These are phyloP conservation scores for Marasmius fiardii DNA, from an alignment of 1,284 basidiomycete genomes.

Conservation along the genomic window DNA sequence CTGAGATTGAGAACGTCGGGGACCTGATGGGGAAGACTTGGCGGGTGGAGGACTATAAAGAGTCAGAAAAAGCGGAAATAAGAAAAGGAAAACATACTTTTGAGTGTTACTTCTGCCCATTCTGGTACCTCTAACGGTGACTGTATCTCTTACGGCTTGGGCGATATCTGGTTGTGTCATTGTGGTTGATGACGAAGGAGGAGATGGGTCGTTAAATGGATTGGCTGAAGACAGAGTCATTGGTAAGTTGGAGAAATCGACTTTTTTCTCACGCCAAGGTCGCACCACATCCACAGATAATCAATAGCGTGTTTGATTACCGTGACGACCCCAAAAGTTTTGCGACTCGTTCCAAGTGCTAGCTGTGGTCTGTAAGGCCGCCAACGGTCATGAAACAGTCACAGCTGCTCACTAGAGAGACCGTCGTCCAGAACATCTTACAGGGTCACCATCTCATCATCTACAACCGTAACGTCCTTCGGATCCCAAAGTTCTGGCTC, in stretches of 20 bases:
- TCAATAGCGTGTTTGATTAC: too few species aligned
- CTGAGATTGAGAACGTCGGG: slow-evolving; percentile 63
- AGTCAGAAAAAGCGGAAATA: slow-evolving; percentile 14
- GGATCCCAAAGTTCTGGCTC: slow-evolving; percentile 84
- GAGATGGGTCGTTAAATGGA: slow-evolving; percentile 3
- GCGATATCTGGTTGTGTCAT: slow-evolving; percentile 39
- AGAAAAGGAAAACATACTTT: slow-evolving; percentile 9
- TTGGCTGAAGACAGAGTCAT: slow-evolving; percentile 4
- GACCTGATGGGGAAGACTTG: slow-evolving; percentile 34
- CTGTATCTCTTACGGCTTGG: slow-evolving; percentile 65
- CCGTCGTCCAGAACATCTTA: slow-evolving; percentile 68
- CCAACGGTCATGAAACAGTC: neutral
- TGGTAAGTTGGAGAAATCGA: neutral
- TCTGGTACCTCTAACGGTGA: slow-evolving; percentile 42
- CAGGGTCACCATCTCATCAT: slow-evolving; percentile 81
- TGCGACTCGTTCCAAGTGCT: too few species aligned
- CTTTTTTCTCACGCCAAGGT: neutral
- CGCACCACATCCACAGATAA: neutral
- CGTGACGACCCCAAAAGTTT: too few species aligned
- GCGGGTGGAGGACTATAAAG: slow-evolving; percentile 21
- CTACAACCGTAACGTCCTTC: slow-evolving; percentile 74
- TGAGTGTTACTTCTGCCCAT: slow-evolving; percentile 13
- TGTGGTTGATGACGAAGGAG: neutral
- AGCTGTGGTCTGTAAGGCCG: too few species aligned
- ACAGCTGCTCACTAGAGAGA: slow-evolving; percentile 43